Evolutionary conservation across 139 green algal genomes (phyloP).

Genomic region (Edaphochlamys debaryana): DNA sequence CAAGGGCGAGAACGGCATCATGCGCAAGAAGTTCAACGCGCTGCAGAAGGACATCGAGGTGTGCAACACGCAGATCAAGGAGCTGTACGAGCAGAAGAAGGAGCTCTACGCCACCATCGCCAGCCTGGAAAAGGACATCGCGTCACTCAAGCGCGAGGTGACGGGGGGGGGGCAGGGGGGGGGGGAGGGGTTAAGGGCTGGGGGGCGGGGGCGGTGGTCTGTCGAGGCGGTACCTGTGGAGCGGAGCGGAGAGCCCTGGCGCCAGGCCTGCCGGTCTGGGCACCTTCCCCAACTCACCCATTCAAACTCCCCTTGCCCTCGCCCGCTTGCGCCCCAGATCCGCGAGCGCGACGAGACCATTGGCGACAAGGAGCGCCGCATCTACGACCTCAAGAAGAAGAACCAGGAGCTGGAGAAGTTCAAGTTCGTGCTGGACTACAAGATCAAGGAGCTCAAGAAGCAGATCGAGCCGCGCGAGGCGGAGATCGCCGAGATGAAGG

Average conservation of each 20-base stretch:
- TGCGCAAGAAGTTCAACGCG: conserved; percentile 93
- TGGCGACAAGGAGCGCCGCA: conserved; percentile 92
- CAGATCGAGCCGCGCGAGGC: conserved; percentile 89
- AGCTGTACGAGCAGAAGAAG: conserved; percentile 84
- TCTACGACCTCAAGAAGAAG: conserved; percentile 96
- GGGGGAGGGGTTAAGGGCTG: no score
- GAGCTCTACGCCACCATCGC: conserved; percentile 72
- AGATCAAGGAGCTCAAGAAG: conserved; percentile 94
- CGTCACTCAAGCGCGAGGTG: conserved; percentile 82
- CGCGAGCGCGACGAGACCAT: conserved; percentile 90
- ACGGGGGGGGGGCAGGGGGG: no score
- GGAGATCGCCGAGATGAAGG: conserved; percentile 87
- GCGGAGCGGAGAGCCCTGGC: no score
- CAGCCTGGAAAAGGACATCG: conserved; percentile 87
- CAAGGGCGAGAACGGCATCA: conserved; percentile 95
- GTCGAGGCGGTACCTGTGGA: no score
- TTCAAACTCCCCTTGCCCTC: no score
- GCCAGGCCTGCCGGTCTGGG: no score
- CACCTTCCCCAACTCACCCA: no score
- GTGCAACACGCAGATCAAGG: conserved; percentile 72
- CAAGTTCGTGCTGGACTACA: conserved; percentile 97
- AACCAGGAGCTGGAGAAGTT: conserved; percentile 97
- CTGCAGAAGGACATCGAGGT: conserved; percentile 78
- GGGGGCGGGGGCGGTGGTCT: no score
- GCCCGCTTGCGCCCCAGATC: no score